These are phyloP conservation scores for Sanghuangporus sanghuang DNA, from an alignment of 1,284 basidiomycete species.

Conservation along the genomic window DNA sequence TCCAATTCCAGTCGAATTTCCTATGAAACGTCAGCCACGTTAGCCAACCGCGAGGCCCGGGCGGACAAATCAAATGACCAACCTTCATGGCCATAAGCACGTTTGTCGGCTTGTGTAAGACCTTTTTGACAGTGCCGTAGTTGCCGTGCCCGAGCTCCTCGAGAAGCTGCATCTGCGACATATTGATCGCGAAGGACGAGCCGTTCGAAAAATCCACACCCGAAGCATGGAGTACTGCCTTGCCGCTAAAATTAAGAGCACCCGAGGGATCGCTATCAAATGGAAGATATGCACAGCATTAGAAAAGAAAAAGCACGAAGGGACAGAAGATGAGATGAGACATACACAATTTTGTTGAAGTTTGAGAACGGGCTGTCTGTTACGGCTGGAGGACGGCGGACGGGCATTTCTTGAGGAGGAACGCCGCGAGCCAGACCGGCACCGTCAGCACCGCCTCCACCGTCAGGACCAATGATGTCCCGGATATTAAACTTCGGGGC, in stretches of 20 bases:
- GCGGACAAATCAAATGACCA: conserved; percentile 10
- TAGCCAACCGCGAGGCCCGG: not conserved
- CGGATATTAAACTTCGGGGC: conserved; percentile 57
- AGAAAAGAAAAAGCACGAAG: conserved; percentile 8
- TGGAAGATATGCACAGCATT: conserved; percentile 3
- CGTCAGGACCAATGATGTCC: conserved; percentile 46
- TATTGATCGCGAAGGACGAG: conserved; percentile 91
- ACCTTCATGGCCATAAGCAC: conserved; percentile 99
- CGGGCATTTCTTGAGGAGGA: conserved; percentile 34
- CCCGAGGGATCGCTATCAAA: conserved; percentile 83
- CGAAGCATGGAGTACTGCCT: conserved; percentile 87
- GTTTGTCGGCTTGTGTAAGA: conserved; percentile 90
- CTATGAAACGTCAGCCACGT: conserved; percentile 36
- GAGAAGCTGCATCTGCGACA: conserved; percentile 88
- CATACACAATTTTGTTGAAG: conserved; percentile 92
- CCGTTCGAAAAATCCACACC: conserved; percentile 97
- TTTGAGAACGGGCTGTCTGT: conserved; percentile 84
- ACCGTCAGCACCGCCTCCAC: conserved; percentile 46
- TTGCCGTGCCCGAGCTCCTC: conserved; percentile 95
- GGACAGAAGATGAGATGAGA: conserved; percentile 19
- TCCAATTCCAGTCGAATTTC: conserved; percentile 99
- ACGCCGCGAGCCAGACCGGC: conserved; percentile 71
- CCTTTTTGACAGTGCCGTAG: conserved; percentile 96
- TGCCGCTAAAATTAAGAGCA: conserved; percentile 88
- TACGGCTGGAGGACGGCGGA: conserved; percentile 37